Evolutionary conservation across 1,139 yeast genomes (phyloP).

Genomic region (Protomyces macrosporus): DNA sequence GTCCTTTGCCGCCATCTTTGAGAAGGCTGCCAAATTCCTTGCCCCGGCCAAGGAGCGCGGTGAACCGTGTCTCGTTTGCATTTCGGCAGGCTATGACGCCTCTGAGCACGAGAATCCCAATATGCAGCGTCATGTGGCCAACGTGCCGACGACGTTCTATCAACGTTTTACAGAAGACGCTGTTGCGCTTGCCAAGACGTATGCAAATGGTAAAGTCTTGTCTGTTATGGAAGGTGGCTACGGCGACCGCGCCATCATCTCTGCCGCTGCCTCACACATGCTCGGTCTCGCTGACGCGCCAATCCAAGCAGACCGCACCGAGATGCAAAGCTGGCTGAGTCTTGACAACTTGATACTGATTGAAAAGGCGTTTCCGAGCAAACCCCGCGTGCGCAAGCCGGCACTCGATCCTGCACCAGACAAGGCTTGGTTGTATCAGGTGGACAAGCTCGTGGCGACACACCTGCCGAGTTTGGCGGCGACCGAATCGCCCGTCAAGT

Average conservation of each 20-base stretch:
- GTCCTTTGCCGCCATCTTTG: conserved; percentile 57
- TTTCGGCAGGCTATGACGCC: conserved; percentile 87
- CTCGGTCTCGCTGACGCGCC: conserved; percentile 41
- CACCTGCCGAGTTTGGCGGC: not conserved
- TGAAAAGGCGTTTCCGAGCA: conserved; percentile 8
- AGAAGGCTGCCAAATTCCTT: conserved; percentile 65
- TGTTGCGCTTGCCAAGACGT: conserved; percentile 57
- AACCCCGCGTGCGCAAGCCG: not conserved
- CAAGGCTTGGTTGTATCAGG: conserved; percentile 1
- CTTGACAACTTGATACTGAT: not conserved
- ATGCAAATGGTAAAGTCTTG: conserved; percentile 57
- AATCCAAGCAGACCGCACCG: not conserved
- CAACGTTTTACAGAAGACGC: conserved; percentile 69
- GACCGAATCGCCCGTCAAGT: not conserved
- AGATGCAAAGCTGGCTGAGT: not conserved
- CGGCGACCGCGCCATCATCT: conserved; percentile 73
- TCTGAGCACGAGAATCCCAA: conserved; percentile 74
- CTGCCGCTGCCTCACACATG: conserved; percentile 78
- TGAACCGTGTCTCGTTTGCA: conserved; percentile 57
- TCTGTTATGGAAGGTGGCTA: conserved; percentile 84
- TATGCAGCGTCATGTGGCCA: conserved; percentile 82
- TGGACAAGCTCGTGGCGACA: not conserved
- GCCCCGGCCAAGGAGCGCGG: conserved; percentile 40
- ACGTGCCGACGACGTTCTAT: conserved; percentile 78
- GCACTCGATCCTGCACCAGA: not conserved